phyloP scores from a whole-genome alignment of 208 protist species.

The Acanthamoeba lugdunensis region DNA sequence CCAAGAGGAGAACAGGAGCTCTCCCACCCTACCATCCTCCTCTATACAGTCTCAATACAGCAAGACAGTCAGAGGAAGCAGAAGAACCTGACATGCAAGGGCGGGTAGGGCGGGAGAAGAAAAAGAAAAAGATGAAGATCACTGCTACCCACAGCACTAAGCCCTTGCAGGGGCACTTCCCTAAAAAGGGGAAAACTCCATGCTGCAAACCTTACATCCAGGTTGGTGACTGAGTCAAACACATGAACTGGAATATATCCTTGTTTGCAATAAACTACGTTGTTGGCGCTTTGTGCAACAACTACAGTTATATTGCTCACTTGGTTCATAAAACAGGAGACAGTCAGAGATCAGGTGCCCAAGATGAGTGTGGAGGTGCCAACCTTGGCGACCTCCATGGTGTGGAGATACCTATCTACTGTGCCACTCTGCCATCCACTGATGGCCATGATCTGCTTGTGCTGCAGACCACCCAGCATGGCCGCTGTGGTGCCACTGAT shows the following conservation, averaged over 20 bases:
- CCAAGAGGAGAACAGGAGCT: too few species aligned
- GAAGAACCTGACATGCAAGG: too few species aligned
- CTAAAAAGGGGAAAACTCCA: not conserved
- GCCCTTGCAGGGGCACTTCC: too few species aligned
- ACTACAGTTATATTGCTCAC: slow-evolving; percentile 6
- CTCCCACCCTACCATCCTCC: too few species aligned
- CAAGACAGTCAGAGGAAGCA: too few species aligned
- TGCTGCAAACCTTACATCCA: not conserved
- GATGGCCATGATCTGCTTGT: slow-evolving; percentile 25
- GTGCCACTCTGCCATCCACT: not conserved
- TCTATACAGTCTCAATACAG: too few species aligned
- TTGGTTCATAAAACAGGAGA: not conserved
- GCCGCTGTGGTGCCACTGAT: not conserved
- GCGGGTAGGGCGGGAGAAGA: too few species aligned
- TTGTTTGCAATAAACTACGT: not conserved
- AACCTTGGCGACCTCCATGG: slow-evolving; percentile 12
- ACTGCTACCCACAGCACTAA: too few species aligned
- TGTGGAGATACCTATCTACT: not conserved
- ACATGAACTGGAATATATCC: not conserved
- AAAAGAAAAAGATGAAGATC: too few species aligned
- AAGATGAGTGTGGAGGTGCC: not conserved
- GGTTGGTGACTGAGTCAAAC: not conserved
- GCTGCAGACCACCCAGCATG: not conserved
- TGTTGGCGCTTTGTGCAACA: not conserved
- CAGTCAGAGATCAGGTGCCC: not conserved